phyloP scores from a whole-genome alignment of 164 flowering plant genomes.

The Annona squamosa region DNA sequence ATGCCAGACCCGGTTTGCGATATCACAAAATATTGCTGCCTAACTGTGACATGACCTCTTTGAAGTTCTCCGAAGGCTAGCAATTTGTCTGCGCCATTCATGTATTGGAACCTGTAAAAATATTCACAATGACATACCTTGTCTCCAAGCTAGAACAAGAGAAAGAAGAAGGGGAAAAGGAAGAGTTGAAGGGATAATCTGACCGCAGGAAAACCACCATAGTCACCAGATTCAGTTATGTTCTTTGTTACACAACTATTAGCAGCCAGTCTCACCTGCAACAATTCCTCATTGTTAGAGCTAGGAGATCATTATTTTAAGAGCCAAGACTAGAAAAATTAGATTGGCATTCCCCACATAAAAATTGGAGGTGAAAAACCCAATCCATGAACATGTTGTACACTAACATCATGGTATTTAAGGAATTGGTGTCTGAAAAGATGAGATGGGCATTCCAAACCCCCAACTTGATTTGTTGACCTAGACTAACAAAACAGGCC shows the following conservation, averaged over 20 bases:
- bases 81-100: conserved; percentile 78
- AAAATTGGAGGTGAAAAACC: no score
- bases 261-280: conserved; percentile 89
- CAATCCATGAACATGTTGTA: no score
- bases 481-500: no score
- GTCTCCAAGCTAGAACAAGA: background rate
- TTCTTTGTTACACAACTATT: conserved; percentile 76
- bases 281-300: background rate
- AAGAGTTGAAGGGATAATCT: conserved; percentile 7
- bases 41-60: conserved; percentile 11
- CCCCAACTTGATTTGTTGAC: no score
- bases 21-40: background rate
- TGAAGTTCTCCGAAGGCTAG: conserved; percentile 16
- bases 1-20: no score
- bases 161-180: background rate
- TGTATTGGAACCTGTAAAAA: conserved; percentile 54
- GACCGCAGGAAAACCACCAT: conserved; percentile 97
- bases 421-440: no score
- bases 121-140: background rate
- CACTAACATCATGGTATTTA: no score
- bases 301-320: no score
- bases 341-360: no score
- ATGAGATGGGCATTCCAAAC: no score
- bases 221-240: conserved; percentile 76
- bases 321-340: no score